These are phyloP conservation scores for Taiozyma sp. DNA, from an alignment of 1,139 yeast genomes.

Conservation along the genomic window DNA sequence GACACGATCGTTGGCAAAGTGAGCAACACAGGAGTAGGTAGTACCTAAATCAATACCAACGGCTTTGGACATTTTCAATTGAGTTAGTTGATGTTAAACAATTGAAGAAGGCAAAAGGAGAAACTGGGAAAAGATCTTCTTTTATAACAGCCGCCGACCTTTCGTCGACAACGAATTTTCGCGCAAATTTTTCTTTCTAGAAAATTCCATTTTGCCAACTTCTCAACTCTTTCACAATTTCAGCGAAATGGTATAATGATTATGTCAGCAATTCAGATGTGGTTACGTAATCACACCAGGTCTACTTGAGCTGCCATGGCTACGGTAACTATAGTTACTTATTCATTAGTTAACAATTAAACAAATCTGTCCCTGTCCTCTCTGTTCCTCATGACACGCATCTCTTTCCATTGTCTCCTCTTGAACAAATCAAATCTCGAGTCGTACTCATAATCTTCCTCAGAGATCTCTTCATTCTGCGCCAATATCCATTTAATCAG, in stretches of 20 bases:
- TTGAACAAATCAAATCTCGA: conserved; percentile 19
- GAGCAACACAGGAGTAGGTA: conserved; percentile 96
- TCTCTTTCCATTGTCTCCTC: conserved; percentile 27
- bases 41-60: conserved; percentile 88
- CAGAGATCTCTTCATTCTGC: conserved; percentile 33
- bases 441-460: conserved; percentile 25
- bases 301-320: neutral
- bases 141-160: conserved; percentile 2
- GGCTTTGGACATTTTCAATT: conserved; percentile 12
- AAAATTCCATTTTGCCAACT: conserved; percentile 5
- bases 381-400: conserved; percentile 17
- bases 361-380: conserved; percentile 18
- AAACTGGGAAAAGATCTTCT: conserved; percentile 1
- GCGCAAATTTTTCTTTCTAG: conserved; percentile 10
- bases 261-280: neutral
- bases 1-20: conserved; percentile 82
- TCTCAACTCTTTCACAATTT: neutral
- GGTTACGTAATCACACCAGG: neutral
- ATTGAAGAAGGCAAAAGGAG: neutral
- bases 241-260: neutral
- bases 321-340: neutral
- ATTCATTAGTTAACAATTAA: neutral
- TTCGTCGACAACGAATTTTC: conserved; percentile 4
- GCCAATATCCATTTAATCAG: conserved; percentile 45
- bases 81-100: neutral